phyloP scores from a whole-genome alignment of 805 yeast species.

The Metschnikowia noctiluminum region DNA sequence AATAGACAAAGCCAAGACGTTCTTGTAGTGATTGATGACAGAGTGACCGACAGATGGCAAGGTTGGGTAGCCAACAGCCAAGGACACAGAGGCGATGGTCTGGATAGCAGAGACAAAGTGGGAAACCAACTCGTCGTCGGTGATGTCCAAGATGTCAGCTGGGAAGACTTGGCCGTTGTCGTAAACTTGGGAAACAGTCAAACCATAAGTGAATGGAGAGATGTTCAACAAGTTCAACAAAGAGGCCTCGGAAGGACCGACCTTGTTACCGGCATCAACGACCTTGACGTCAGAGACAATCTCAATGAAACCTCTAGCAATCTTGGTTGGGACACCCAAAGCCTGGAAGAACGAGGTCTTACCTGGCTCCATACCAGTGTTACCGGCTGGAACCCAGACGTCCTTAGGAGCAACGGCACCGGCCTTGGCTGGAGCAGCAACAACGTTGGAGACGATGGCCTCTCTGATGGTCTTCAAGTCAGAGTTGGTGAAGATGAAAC shows the following conservation, averaged over 20 bases:
- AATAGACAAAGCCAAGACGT: conserved; percentile 94
- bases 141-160: conserved; percentile 93
- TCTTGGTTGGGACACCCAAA: conserved; percentile 99
- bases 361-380: conserved; percentile 99
- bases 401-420: conserved; percentile 99
- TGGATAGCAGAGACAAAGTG: conserved; percentile 91
- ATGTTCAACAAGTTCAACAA: conserved; percentile 99
- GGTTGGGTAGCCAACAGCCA: conserved; percentile 99
- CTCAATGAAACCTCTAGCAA: conserved; percentile 99
- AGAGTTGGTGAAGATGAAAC: conserved; percentile 98
- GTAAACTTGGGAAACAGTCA: conserved; percentile 94
- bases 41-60: conserved; percentile 99
- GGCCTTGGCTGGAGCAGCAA: conserved; percentile 99
- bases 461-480: conserved; percentile 94
- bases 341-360: conserved; percentile 99
- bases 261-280: conserved; percentile 79
- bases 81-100: conserved; percentile 92
- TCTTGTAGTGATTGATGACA: conserved; percentile 98
- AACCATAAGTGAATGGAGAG: conserved; percentile 99
- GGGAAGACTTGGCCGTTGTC: conserved; percentile 99
- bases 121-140: conserved; percentile 91
- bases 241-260: conserved; percentile 99
- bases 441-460: conserved; percentile 82
- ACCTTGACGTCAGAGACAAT: conserved; percentile 96
- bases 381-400: conserved; percentile 97